Evolutionary conservation across 192 early-diverging fungal genomes (phyloP), one percentile per base, ranked within the genome.

Genomic region (Coemansia sp.): DNA sequence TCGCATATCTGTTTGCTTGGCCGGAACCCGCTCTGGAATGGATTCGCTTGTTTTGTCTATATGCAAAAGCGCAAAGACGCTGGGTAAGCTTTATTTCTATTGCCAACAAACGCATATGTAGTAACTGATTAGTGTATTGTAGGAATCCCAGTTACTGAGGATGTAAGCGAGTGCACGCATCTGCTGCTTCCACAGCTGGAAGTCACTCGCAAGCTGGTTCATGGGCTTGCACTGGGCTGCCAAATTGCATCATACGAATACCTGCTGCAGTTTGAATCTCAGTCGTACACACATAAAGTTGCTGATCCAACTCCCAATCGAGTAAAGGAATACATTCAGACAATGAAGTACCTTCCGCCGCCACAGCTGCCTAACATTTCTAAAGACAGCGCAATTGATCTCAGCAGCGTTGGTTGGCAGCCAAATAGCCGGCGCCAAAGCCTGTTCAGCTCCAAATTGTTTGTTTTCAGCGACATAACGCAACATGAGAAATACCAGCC

Each of bases 171-270:
- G 3, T 56, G 59, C 46, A 62, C 71, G 16, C 59, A 66, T 47
- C 45, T 74, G 20, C 17, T 74, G 11, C 62, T 63, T 20, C 65
- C 65, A 9, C 39, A 54, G 40, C 60, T 68, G 10, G 56, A 53
- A 1, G 62, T 62, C 15, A 75, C 64, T n/a, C 50, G 60, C 40
- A 64, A 55, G 32, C 51, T 75, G 9, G 32, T 75, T 3, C 51
- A 43, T 10, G 64, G 64, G 6, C 54, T 75, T 15, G 71, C 56
- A 3, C 37, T 60, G 15, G 43, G 53, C 17, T 50, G 60, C 28
- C 39, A 20, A 21, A 42, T 75, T 18, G 43, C 18, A 3, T 32
- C 56, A 3, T 60, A 56, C 14, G 65, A 57, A 3, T 75, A 50
- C 23, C 15, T 75, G 7, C 42, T 40, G 14, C 34, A 34, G 1